Base-by-base conservation (phyloP, 306 rosid species). In the Cucumis cinereus region DNA sequence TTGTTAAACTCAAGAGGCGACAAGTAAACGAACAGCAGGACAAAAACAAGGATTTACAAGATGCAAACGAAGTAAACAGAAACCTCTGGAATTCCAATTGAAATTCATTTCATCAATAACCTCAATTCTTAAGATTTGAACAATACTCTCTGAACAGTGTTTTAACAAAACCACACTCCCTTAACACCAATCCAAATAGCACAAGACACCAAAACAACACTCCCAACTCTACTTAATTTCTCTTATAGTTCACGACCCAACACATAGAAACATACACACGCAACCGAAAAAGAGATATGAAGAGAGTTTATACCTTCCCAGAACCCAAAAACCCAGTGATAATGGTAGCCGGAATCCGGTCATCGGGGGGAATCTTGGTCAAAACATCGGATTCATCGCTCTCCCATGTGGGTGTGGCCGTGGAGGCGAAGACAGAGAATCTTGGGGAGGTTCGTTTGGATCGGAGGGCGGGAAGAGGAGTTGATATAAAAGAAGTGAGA, bases 301-400 rank as follows among this genome's bases (percentile, higher is more conserved):
- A 10, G 15, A 55, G 40, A 22, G 6, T 2, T 36, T 6, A 60
- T 77, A 94, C 99, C 97, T 94, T 89, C 74, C 97, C 99, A 57
- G 99, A 90, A 60, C 99, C 99, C 71, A 94, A 85, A 76, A 94
- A 94, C 7, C 99, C 96, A 68, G 97, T 94, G 71, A 92, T 92
- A 53, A 94, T 94, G 14, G 99, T 94, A 1, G 99, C 99, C 0
- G 95, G 97, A 77, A 94, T 79, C 53, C 95, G 87, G 73, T 90
- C 72, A 58, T 94, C 99, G 4, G 90, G 92, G 0, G 90, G 95
- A 80, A 89, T 90, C 76, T 67, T 79, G 14, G 97, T 85, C 82
- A 85, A 62, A 10, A 84, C 86, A 19, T 89, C 93, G 64, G 93
- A 85, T 77, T 66, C 64, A 12, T 88, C 89, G 57, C 82, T 83